Evolutionary conservation across 768 basidiomycete species (phyloP), one percentile per base, ranked within the genome.

Genomic region (Rhizopogon sp.): DNA sequence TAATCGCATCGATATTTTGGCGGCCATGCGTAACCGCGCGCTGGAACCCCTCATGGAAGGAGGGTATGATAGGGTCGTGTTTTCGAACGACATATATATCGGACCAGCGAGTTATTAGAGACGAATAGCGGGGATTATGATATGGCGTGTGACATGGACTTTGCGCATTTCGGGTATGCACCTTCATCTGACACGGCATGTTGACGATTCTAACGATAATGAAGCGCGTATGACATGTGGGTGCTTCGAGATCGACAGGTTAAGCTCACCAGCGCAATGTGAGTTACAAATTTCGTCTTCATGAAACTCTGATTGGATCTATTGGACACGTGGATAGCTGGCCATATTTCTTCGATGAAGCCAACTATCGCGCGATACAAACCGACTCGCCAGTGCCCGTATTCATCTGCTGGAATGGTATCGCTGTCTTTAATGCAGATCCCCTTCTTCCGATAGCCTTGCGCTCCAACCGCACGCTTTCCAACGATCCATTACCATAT

Each of bases 371-470:
- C 41, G 71, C 72, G 3, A 67, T 77, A 59, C 62, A 68, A 49
- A 58, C 51, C 10, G 76, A 72, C 39, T 68, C 71, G 14, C 74
- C 77, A 10, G 76, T 69, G 1, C 75, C 77, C 9, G 76, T 76
- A 6, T 74, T 76, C n/a, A n/a, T 73, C 0, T 78, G 76, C 62
- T 78, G 76, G 76, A 78, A 78, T 49, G 77, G 77, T 33, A 74
- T 77, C 58, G 67, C 67, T 46, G 71, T 70, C 3, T 72, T 78
- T 58, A 43, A 58, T 8, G 70, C 76, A 0, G 76, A 78, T 49
- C 74, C 76, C 4, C 43, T 78, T 31, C 65, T 76, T 31, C 75
- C 76, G 13, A 54, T 73, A 37, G 56, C 66, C 45, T 66, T 76
- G 5, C 76, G 76, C 43, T 60, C 65, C 1, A 74, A 74, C 43